Evolutionary conservation across 2,329 filamentous ascomycete species (phyloP).

Genomic region (Diaporthe vexans): DNA sequence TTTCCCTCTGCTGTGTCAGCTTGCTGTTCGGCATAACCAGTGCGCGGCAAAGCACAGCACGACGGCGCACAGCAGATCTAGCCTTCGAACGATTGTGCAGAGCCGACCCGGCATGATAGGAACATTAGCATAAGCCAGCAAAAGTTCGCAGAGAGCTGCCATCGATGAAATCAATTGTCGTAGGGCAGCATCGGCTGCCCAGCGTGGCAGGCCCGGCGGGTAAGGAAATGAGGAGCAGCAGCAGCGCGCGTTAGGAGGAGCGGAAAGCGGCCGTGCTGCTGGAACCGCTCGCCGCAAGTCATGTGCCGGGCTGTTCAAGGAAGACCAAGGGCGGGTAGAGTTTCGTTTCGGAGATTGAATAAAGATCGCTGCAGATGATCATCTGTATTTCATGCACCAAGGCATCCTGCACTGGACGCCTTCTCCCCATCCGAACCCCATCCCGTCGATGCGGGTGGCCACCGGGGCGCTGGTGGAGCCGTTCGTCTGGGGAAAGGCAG

Average conservation of each 20-base stretch:
- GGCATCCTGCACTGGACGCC: slow-evolving; percentile 8
- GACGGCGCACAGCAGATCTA: background rate
- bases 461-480: background rate
- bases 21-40: background rate
- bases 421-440: slow-evolving; percentile 14
- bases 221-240: slow-evolving; percentile 22
- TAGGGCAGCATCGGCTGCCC: background rate
- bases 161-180: background rate
- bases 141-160: background rate
- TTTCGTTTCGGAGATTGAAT: slow-evolving; percentile 6
- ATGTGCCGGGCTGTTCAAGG: background rate
- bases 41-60: background rate
- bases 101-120: background rate
- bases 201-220: slow-evolving; percentile 5
- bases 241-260: background rate
- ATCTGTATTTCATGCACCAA: slow-evolving; percentile 10
- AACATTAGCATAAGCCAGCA: too few relatives aligned
- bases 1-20: slow-evolving; percentile 3
- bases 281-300: background rate
- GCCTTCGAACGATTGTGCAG: background rate
- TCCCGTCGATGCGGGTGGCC: slow-evolving; percentile 33
- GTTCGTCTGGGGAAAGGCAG: slow-evolving; percentile 20
- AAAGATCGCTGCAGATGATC: slow-evolving; percentile 4
- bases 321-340: background rate
- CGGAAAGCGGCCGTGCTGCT: slow-evolving; percentile 24